Base-by-base conservation (phyloP, 768 basidiomycete species). In the Mycena leptocephala region DNA sequence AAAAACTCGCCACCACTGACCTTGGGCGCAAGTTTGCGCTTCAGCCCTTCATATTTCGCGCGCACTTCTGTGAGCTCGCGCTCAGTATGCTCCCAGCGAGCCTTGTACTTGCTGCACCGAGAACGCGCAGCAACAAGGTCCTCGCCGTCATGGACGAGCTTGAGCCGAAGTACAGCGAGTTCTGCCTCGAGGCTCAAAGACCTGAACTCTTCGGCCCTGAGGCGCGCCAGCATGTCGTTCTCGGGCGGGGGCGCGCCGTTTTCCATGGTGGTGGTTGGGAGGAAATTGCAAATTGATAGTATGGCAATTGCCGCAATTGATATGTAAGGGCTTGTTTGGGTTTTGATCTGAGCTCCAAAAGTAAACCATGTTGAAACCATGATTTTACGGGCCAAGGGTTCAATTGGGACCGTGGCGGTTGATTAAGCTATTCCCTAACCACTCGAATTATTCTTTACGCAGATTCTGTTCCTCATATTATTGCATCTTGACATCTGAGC, bases 121-220 rank as follows among this genome's bases (percentile, higher is more conserved):
- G 5, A 22, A 8, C 22, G 46, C 46, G 5, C 46, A 8, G n/a
- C 22, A 1, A 8, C 46, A 8, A 48, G 14, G 46, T 48, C 46
- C 8, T 48, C 46, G 46, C 8, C 8, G 16, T 48, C 8, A 48
- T 48, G 46, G 8, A 20, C 46, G 16, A 20, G 16, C n/a, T 9
- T 48, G 22, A 48, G 46, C 46, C n/a, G 18, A 8, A 48, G 22
- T 18, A 48, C 46, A 20, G 18, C 46, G 46, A 48, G 16, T 20
- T 95, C 91, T 0, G 93, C 92, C 56, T 86, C 87, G 63, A 95
- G 84, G 80, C 95, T 94, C 7, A 89, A 9, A 91, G 26, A 84
- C 84, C 8, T 48, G 46, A 48, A 22, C n/a, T 48, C 46, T n/a
- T 18, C 8, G 8, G 46, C 46, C 20, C 46, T 18, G 46, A 48